Evolutionary conservation across 371 early-diverging fungal species (phyloP), one percentile per base, ranked within the genome.

Genomic region (Syncephalastrum sp.): DNA sequence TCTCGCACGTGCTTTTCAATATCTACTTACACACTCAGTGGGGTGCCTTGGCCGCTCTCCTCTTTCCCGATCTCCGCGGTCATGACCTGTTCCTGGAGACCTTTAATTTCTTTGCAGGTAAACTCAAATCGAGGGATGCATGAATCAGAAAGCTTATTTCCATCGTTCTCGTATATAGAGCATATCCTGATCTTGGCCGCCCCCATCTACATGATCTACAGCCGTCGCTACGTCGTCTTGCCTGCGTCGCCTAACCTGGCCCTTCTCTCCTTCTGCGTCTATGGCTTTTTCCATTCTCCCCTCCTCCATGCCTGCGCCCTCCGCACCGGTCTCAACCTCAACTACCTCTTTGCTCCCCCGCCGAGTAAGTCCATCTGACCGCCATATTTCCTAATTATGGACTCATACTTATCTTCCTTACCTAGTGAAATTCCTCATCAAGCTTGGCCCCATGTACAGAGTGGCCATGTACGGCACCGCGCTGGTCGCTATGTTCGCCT

Each of bases 81-180:
- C 80, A 82, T 45, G 54, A 77, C 47, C 56, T 77, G 7, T 56
- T 74, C 52, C 72, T 81, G 21, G 86, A 86, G 61, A 69, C 79
- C 0, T 77, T 80, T 47, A 84, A 84, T 64, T 86, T 84, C 59
- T 84, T 69, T 65, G 74, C 84, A 25, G 86, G 85, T 82, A 72
- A 65, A 6, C 42, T 23, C 1, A 24, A 3, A 47, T 25, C 42
- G n/a, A 49, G 19, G 42, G 25, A 21, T 23, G 15, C 42, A 57
- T 16, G 48, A 23, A 49, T 16, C 24, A 46, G 43, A 42, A 17
- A 57, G 29, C 50, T 19, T 53, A 17, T 47, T 23, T 16, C n/a
- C 14, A 43, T 56, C 19, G 33, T 25, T 27, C 46, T 8, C 17
- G 42, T 17, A 7, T 14, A 4, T 63, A 85, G 86, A 86, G 43